Base-by-base conservation (phyloP, 345 rosid species). In the Eucalyptus polybractea region DNA sequence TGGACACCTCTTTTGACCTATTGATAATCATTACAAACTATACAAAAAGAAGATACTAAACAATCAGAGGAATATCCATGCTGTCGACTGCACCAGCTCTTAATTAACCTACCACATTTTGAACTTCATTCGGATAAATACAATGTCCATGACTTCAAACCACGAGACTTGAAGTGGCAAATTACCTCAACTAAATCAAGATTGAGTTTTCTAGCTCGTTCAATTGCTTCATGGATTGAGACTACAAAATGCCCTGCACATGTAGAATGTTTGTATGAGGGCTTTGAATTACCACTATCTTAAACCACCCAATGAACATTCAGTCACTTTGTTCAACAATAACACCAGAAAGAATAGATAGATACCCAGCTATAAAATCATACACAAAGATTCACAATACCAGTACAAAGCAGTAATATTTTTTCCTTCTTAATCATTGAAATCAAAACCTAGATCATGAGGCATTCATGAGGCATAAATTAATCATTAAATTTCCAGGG, bases 131-230 rank as follows among this genome's bases (percentile, higher is more conserved):
- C 10, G 2, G 45, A 51, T 51, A 45, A 85, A 60, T 56, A 86
- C 17, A 50, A 22, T 14, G 58, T n/a, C 50, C 49, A 44, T 3
- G n/a, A 86, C 60, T 56, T 49, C 11, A 15, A 51, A 56, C 37
- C 51, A 42, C 3, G n/a, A 54, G 47, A 51, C 54, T 40, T 42
- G 80, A 80, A 44, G 56, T 33, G 62, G 86, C 51, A 29, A 65
- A 25, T 88, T 90, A 96, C 97, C 95, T 93, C 95, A 62, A 96
- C 97, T 83, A 96, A 91, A 91, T 96, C 97, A 86, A 93, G 92
- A 49, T 92, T 62, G 17, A 90, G 93, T 80, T 87, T 83, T 92
- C 86, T 91, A 17, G 97, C 95, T 72, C 49, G 92, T 44, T 90
- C 89, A 25, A 94, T 80, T 21, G 96, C 97, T 89, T 93, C 94